A percentile compares a stretch with the other conserved stretches of the same genome.
Evolutionary conservation across 768 basidiomycete genomes (phyloP).

Genomic region (Pleurotus cornucopiae): DNA sequence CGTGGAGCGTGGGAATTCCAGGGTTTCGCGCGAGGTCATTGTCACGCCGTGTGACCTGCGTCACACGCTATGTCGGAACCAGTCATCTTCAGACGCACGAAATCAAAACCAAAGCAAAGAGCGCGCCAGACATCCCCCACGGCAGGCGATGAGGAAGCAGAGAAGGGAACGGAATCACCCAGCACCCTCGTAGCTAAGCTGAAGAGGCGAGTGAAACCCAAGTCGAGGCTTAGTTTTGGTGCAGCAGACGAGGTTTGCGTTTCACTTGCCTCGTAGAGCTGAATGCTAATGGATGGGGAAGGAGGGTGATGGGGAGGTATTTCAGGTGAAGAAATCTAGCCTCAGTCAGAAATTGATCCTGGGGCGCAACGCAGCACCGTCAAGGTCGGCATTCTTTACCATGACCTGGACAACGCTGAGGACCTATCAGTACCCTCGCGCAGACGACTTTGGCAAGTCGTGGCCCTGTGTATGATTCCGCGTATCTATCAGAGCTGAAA

Average conservation of each 20-base stretch:
- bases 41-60: slow-evolving; percentile 28
- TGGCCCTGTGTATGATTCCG: slow-evolving; percentile 65
- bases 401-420: not conserved
- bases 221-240: slow-evolving; percentile 76
- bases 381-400: not conserved
- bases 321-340: slow-evolving; percentile 78
- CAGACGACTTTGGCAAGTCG: slow-evolving; percentile 29
- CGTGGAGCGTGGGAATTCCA: slow-evolving; percentile 37
- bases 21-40: slow-evolving; percentile 20
- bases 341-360: slow-evolving; percentile 64
- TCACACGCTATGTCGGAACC: slow-evolving; percentile 31
- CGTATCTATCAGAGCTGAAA: slow-evolving; percentile 74
- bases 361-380: slow-evolving; percentile 49
- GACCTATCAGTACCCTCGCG: not conserved
- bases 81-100: slow-evolving; percentile 48
- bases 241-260: slow-evolving; percentile 57
- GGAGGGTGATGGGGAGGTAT: slow-evolving; percentile 59
- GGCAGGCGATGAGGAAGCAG: slow-evolving; percentile 20
- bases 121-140: slow-evolving; percentile 40
- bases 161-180: slow-evolving; percentile 46
- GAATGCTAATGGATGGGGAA: slow-evolving; percentile 29
- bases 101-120: slow-evolving; percentile 35
- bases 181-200: slow-evolving; percentile 59
- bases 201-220: slow-evolving; percentile 68
- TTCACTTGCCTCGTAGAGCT: slow-evolving; percentile 11